A percentile compares a stretch with the other conserved stretches of the same genome.
Evolutionary conservation across 371 early-diverging fungal genomes (phyloP).

Genomic region (Mucor indicus): DNA sequence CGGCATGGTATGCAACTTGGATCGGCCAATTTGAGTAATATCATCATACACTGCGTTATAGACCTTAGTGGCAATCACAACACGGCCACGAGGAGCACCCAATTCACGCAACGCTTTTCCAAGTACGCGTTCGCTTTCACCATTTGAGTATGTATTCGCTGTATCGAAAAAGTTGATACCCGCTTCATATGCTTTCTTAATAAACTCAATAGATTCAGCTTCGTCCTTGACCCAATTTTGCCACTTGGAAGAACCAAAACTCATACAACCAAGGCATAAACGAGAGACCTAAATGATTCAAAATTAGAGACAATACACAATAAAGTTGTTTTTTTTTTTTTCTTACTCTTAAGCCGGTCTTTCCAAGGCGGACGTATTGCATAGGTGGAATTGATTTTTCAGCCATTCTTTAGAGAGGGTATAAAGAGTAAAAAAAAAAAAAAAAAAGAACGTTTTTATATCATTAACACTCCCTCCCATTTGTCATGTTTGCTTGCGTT

Average conservation of each 20-base stretch:
- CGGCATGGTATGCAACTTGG: background rate
- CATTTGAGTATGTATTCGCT: slow-evolving; percentile 28
- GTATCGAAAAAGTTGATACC: slow-evolving; percentile 49
- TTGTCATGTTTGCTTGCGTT: too few species aligned
- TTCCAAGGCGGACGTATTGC: slow-evolving; percentile 7
- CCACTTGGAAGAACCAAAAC: slow-evolving; percentile 5
- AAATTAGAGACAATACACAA: background rate
- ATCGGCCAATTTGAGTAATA: background rate
- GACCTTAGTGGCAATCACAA: slow-evolving; percentile 41
- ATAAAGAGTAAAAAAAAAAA: too few species aligned
- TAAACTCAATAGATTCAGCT: slow-evolving; percentile 29
- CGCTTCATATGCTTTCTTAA: slow-evolving; percentile 40
- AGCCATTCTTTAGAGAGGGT: too few species aligned
- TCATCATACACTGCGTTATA: slow-evolving; percentile 9
- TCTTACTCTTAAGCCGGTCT: slow-evolving; percentile 6
- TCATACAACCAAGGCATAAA: slow-evolving; percentile 6
- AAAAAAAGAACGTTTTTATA: too few species aligned
- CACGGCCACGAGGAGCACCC: slow-evolving; percentile 34
- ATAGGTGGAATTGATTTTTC: too few species aligned
- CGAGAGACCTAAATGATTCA: slow-evolving; percentile 4
- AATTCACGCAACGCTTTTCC: slow-evolving; percentile 35
- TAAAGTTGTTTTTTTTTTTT: background rate
- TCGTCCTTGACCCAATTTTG: slow-evolving; percentile 19
- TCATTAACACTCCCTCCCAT: too few species aligned
- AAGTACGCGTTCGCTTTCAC: slow-evolving; percentile 34